phyloP scores from a whole-genome alignment of 192 early-diverging fungal genomes.

The Geranomyces variabilis region DNA sequence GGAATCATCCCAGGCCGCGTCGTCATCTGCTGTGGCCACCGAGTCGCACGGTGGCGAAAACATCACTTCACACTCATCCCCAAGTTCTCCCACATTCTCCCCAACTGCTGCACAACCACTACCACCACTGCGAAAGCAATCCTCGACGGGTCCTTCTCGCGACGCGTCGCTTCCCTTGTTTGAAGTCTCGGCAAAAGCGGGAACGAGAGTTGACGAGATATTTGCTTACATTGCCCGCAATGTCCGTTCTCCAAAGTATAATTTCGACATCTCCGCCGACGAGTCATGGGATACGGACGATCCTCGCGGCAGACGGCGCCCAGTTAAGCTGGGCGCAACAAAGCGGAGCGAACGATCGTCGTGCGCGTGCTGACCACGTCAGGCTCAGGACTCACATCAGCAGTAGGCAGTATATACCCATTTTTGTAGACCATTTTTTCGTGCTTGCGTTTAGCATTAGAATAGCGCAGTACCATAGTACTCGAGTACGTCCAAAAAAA shows the following conservation, averaged over 20 bases:
- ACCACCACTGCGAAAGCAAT: neutral
- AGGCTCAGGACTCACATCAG: no score
- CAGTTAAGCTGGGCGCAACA: no score
- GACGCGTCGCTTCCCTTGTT: slow-evolving; percentile 28
- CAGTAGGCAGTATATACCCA: no score
- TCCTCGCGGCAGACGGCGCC: no score
- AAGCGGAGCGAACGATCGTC: no score
- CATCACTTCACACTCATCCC: neutral
- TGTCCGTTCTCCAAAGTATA: neutral
- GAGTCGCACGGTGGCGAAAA: neutral
- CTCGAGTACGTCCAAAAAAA: no score
- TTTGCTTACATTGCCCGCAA: slow-evolving; percentile 37
- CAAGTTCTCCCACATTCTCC: slow-evolving; percentile 4
- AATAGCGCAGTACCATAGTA: no score
- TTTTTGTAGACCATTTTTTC: no score
- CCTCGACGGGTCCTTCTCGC: neutral
- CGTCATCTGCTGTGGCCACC: neutral
- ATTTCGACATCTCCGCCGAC: neutral
- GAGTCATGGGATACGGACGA: neutral
- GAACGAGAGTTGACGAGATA: slow-evolving; percentile 33
- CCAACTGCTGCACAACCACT: neutral
- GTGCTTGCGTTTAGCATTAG: no score
- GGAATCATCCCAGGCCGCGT: neutral
- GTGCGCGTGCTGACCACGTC: no score
- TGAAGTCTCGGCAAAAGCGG: slow-evolving; percentile 43